Evolutionary conservation across 768 basidiomycete species (phyloP).

Genomic region (Trametes villosa): DNA sequence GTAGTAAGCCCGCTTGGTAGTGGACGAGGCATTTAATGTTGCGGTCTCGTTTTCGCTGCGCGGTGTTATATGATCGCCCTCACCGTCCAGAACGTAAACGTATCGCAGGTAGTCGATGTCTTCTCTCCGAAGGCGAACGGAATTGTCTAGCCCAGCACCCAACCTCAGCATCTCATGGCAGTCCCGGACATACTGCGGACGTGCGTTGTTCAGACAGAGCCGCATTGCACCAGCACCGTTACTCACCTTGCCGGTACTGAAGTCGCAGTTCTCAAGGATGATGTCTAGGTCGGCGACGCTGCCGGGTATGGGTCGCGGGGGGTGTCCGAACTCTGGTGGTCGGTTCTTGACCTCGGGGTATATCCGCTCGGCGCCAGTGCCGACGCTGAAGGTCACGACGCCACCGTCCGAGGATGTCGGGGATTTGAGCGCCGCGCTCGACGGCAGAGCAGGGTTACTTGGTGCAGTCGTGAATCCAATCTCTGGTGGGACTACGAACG

Average conservation of each 20-base stretch:
- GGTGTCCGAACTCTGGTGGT: slow-evolving; percentile 71
- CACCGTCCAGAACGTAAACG: slow-evolving; percentile 71
- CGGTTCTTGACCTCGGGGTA: slow-evolving; percentile 73
- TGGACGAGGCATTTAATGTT: slow-evolving; percentile 8
- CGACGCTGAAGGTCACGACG: slow-evolving; percentile 61
- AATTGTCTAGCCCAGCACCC: slow-evolving; percentile 89
- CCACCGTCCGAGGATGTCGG: slow-evolving; percentile 50
- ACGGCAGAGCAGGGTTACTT: slow-evolving; percentile 77
- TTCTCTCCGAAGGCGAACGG: slow-evolving; percentile 71
- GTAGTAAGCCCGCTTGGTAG: slow-evolving; percentile 31
- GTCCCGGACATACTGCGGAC: slow-evolving; percentile 85
- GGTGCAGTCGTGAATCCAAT: slow-evolving; percentile 60
- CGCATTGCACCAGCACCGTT: neutral
- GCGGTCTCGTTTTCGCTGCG: slow-evolving; percentile 31
- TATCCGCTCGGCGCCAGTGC: slow-evolving; percentile 75
- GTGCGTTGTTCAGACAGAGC: slow-evolving; percentile 5
- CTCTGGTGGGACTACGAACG: slow-evolving; percentile 73
- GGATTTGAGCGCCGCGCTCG: slow-evolving; percentile 45
- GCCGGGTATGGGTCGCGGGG: slow-evolving; percentile 84
- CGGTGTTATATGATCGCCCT: slow-evolving; percentile 44
- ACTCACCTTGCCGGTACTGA: slow-evolving; percentile 71
- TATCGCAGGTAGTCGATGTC: slow-evolving; percentile 85
- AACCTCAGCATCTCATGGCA: slow-evolving; percentile 93
- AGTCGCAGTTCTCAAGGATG: slow-evolving; percentile 92
- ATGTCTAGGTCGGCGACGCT: slow-evolving; percentile 89